Conservation (phyloP, 164 flowering plant genomes). For the Berberis vulgaris region DNA sequence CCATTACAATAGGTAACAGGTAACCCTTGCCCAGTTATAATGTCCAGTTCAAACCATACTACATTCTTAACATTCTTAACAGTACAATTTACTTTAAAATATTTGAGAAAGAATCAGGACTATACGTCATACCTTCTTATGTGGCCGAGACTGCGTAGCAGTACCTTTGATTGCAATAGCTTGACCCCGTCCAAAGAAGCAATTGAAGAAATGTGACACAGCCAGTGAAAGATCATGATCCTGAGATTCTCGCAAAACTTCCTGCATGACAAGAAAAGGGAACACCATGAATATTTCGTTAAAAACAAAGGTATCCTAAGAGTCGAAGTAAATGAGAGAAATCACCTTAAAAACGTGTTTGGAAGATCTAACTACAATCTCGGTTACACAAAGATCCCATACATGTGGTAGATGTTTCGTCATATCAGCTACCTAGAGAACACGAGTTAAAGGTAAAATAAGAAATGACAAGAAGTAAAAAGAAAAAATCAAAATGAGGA, state of each 20-base stretch:
- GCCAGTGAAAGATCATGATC: conserved; percentile 88
- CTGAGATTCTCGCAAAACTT: conserved; percentile 66
- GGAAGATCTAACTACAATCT: conserved; percentile 83
- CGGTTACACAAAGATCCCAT: conserved; percentile 83
- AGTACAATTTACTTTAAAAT: too few species aligned
- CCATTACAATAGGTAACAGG: too few species aligned
- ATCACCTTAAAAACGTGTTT: conserved; percentile 89
- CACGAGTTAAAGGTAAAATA: neutral
- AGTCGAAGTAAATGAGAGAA: neutral
- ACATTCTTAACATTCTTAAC: too few species aligned
- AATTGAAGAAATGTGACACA: conserved; percentile 76
- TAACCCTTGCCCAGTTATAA: too few species aligned
- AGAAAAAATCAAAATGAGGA: neutral
- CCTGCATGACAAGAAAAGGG: conserved; percentile 36
- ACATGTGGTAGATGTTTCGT: conserved; percentile 80
- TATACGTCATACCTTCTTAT: conserved; percentile 50
- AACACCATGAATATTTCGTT: neutral
- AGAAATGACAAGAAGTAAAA: neutral
- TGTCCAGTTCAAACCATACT: neutral
- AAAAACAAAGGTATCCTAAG: neutral
- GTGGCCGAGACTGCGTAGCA: conserved; percentile 26
- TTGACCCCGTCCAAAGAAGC: conserved; percentile 69
- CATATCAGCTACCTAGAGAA: conserved; percentile 70
- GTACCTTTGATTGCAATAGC: conserved; percentile 30
- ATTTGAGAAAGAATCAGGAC: neutral